Conservation (phyloP, 192 early-diverging fungal species). For the Geranomyces michiganensis region DNA sequence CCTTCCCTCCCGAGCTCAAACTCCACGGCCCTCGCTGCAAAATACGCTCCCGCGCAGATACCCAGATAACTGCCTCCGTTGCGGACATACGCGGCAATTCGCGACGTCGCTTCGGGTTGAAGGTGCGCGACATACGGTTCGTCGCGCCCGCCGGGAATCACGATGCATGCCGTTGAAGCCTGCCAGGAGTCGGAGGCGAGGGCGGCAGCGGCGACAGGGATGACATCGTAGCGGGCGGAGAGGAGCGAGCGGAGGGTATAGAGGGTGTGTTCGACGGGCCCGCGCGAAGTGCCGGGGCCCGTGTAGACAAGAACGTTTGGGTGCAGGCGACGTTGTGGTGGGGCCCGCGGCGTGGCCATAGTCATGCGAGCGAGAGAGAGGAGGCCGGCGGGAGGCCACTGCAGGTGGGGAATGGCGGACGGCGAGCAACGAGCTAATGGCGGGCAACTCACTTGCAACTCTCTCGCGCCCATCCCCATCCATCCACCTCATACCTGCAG, state of each 20-base stretch:
- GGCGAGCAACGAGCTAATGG: too few relatives aligned
- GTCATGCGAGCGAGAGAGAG: too few relatives aligned
- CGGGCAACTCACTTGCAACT: too few relatives aligned
- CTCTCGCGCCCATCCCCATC: too few relatives aligned
- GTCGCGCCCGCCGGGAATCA: constrained; percentile 90
- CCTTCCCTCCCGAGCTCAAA: constrained; percentile 70
- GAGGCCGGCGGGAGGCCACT: too few relatives aligned
- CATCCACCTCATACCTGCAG: too few relatives aligned
- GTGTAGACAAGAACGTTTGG: constrained; percentile 79
- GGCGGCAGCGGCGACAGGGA: constrained; percentile 74
- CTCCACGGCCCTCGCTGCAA: constrained; percentile 67
- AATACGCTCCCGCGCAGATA: constrained; percentile 92
- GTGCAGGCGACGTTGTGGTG: too few relatives aligned
- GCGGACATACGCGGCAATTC: constrained; percentile 52
- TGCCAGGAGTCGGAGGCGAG: constrained; percentile 85
- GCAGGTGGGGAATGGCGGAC: too few relatives aligned
- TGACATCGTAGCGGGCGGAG: constrained; percentile 84
- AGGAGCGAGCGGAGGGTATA: constrained; percentile 75
- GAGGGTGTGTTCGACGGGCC: constrained; percentile 65
- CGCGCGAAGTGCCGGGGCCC: constrained; percentile 72
- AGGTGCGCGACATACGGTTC: constrained; percentile 77
- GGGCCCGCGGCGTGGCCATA: too few relatives aligned
- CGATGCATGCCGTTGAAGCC: constrained; percentile 79
- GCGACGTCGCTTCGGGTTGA: constrained; percentile 53
- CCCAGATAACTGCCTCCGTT: constrained; percentile 87